These are phyloP conservation scores for Didymella keratinophila DNA, from an alignment of 2,329 filamentous ascomycete species.

Conservation along the genomic window DNA sequence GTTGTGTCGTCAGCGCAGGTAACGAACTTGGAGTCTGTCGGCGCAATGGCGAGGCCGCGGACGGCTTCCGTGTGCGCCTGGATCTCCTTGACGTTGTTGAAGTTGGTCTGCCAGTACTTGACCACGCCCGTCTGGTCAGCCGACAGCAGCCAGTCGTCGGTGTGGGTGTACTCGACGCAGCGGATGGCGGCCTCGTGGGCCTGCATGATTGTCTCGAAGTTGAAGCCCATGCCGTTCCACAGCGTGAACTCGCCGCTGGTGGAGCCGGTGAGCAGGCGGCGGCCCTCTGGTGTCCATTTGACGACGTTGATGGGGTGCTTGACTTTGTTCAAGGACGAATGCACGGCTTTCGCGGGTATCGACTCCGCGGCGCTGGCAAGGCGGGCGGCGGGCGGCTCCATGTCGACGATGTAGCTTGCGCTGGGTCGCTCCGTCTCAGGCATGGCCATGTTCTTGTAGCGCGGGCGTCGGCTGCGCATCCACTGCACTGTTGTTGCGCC, in stretches of 20 bases:
- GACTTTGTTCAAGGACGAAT: conserved; percentile 98
- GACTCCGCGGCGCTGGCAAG: conserved; percentile 79
- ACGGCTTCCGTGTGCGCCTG: conserved; percentile 90
- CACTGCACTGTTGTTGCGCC: conserved; percentile 88
- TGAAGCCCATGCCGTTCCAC: conserved; percentile 99
- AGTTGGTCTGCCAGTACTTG: conserved; percentile 99
- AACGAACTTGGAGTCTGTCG: conserved; percentile 94
- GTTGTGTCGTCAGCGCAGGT: conserved; percentile 94
- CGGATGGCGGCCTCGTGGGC: conserved; percentile 90
- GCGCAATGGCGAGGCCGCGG: conserved; percentile 89
- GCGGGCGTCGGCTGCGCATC: conserved; percentile 82
- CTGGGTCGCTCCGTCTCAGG: conserved; percentile 86
- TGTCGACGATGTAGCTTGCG: conserved; percentile 88
- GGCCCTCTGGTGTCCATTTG: conserved; percentile 95
- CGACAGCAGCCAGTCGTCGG: conserved; percentile 95
- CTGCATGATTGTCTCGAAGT: conserved; percentile 99
- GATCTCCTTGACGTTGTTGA: conserved; percentile 97
- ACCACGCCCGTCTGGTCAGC: conserved; percentile 94
- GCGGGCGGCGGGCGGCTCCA: conserved; percentile 84
- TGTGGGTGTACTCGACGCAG: conserved; percentile 87
- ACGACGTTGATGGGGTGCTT: conserved; percentile 98
- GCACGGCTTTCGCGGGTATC: conserved; percentile 92
- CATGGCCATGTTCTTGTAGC: conserved; percentile 73
- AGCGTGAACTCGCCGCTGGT: conserved; percentile 97
- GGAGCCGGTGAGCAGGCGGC: conserved; percentile 87